Base-by-base conservation (phyloP, 2,329 filamentous ascomycete genomes). In the Cordyceps farinosa region DNA sequence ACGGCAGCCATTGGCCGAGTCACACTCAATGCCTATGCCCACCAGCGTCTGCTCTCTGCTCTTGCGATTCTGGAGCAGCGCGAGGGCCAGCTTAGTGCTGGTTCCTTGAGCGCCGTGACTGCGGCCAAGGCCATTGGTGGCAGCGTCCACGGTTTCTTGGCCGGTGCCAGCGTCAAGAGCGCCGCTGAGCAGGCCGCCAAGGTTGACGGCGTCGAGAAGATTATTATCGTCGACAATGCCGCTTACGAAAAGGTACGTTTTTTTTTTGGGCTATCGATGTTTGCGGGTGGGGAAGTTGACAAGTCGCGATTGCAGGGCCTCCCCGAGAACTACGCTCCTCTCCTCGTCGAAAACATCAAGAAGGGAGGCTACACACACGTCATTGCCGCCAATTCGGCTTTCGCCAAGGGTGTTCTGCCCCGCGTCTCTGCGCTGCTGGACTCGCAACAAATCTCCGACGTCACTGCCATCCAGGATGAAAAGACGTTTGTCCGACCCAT, bases 401-500 rank as follows among this genome's bases (percentile, higher is more conserved):
- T 99, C 78, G 95, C 95, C 72, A 99, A 99, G 86, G 96, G 90
- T 76, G 77, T 99, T 52, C 82, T 99, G 78, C 95, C 95, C 45
- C 88, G 95, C 66, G 90, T 97, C 17, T 92, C 95, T 27, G 95
- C 95, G 27, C 81, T 99, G 62, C 83, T 99, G 64, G 95, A 99
- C 75, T 87, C 89, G 42, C 93, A 97, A 79, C 93, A 96, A 74
- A 87, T 99, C 66, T 97, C 93, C 51, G 95, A 99, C 75, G 90
- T 98, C 69, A 97, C 88, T 22, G 83, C 79, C 1, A 90, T 99
- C 73, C 87, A 97, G 77, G 86, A 86, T 76, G 93, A 97, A 76
- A 93, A 94, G 76, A 97, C 92, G 13, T 99, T 99, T 72, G 90
- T 97, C 62, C 90, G 95, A 63, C 94, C 95, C 34, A 97, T 99